These are phyloP conservation scores for Ensete glaucum DNA, from an alignment of 176 grass and related monocot species.

Conservation along the genomic window DNA sequence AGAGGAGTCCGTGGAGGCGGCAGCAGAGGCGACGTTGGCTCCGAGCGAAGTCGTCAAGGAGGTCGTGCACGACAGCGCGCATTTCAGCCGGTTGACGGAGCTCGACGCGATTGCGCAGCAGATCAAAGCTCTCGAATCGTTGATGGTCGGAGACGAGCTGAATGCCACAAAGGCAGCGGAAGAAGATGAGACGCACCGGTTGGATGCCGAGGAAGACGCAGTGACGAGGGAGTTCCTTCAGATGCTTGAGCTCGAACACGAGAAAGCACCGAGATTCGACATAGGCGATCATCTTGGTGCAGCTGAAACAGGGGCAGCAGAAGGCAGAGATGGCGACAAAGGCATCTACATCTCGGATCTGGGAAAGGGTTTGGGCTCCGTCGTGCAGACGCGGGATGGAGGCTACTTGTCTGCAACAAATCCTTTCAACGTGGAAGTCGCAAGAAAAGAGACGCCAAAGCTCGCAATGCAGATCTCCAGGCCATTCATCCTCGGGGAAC, in stretches of 20 bases:
- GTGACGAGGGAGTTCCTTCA: constrained; percentile 76
- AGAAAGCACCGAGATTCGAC: neutral
- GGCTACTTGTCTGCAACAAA: constrained; percentile 73
- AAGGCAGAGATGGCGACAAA: constrained; percentile 5
- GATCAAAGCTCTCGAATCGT: constrained; percentile 73
- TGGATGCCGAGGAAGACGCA: constrained; percentile 70
- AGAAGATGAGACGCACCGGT: constrained; percentile 23
- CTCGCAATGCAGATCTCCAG: constrained; percentile 96
- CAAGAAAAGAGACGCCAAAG: constrained; percentile 60
- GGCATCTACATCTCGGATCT: constrained; percentile 60
- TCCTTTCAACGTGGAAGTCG: constrained; percentile 59
- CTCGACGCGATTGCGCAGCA: constrained; percentile 87
- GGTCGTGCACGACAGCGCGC: constrained; percentile 65
- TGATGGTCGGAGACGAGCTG: constrained; percentile 44
- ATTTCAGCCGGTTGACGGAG: constrained; percentile 51
- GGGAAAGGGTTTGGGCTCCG: constrained; percentile 62
- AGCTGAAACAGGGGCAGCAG: constrained; percentile 22
- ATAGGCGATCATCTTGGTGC: constrained; percentile 23
- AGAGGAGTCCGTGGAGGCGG: constrained; percentile 1
- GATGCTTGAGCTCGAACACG: constrained; percentile 45
- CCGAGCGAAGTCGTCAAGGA: constrained; percentile 82
- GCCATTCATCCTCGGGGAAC: constrained; percentile 56
- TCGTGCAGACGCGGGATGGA: constrained; percentile 77
- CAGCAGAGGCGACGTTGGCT: constrained; percentile 8
- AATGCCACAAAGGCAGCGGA: constrained; percentile 3